A percentile compares a stretch with the other conserved stretches of the same genome.
These are phyloP conservation scores for Rhizophagus sp. DNA, from an alignment of 192 early-diverging fungal species.

Conservation along the genomic window DNA sequence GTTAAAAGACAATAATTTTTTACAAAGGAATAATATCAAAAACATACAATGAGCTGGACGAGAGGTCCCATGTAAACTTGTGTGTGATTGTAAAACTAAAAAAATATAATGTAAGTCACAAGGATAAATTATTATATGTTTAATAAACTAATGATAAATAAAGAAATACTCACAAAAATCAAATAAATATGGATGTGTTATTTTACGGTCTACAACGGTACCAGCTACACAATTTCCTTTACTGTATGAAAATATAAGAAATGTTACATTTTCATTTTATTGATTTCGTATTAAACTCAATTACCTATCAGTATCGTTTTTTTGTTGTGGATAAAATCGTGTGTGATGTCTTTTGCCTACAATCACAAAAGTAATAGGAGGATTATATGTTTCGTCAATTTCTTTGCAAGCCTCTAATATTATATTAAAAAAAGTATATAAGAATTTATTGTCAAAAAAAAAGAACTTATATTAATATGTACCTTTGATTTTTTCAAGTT, in stretches of 20 bases:
- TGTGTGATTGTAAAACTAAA: conserved; percentile 78
- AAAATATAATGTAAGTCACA: background rate
- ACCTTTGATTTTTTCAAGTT: conserved; percentile 62
- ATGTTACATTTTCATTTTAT: background rate
- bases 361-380: conserved; percentile 75
- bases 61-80: conserved; percentile 92
- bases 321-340: conserved; percentile 67
- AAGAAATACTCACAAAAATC: conserved; percentile 55
- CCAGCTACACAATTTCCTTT: conserved; percentile 80
- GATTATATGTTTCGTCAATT: conserved; percentile 66
- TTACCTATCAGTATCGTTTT: conserved; percentile 60
- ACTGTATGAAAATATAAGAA: conserved; percentile 24
- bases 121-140: background rate
- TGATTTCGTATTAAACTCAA: background rate
- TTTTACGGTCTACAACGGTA: conserved; percentile 65
- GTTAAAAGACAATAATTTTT: background rate
- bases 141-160: background rate
- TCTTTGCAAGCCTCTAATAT: conserved; percentile 51
- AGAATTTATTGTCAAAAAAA: conserved; percentile 30
- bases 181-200: conserved; percentile 71
- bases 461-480: conserved; percentile 1
- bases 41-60: conserved; percentile 73
- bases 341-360: conserved; percentile 88
- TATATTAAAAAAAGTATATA: conserved; percentile 36
- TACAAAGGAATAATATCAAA: too few relatives aligned